phyloP scores from a whole-genome alignment of 164 flowering plant species.

The Pachysandra terminalis region DNA sequence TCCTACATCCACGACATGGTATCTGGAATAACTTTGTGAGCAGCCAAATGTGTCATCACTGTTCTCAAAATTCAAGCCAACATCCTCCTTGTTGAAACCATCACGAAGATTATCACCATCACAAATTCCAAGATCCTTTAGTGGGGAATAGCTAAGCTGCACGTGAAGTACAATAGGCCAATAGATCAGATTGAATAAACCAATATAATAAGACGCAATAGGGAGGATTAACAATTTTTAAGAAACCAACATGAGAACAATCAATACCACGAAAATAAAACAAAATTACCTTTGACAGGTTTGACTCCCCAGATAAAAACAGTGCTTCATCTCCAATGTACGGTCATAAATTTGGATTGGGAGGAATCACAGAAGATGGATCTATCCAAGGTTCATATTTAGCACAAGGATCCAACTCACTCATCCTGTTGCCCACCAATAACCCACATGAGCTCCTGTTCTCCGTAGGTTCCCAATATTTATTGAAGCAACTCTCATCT shows the following conservation, averaged over 20 bases:
- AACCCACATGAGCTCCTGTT: slow-evolving; percentile 23
- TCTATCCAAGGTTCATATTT: slow-evolving; percentile 34
- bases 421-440: slow-evolving; percentile 16
- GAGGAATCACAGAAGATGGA: slow-evolving; percentile 23
- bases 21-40: slow-evolving; percentile 26
- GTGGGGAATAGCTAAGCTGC: slow-evolving; percentile 30
- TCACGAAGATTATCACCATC: slow-evolving; percentile 37
- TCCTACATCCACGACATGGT: slow-evolving; percentile 30
- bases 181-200: not conserved
- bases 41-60: slow-evolving; percentile 37
- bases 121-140: slow-evolving; percentile 32
- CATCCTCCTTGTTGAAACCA: slow-evolving; percentile 38
- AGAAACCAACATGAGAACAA: not conserved
- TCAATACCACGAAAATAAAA: not conserved
- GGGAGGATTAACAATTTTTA: not conserved
- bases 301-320: slow-evolving; percentile 20
- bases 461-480: slow-evolving; percentile 24
- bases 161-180: not conserved
- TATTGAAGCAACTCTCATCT: slow-evolving; percentile 20
- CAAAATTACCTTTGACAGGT: slow-evolving; percentile 32
- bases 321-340: slow-evolving; percentile 26
- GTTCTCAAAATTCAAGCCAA: slow-evolving; percentile 32
- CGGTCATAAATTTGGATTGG: slow-evolving; percentile 15
- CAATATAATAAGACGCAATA: not conserved
- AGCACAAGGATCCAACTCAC: slow-evolving; percentile 23